phyloP scores from a whole-genome alignment of 495 filamentous ascomycete species.

The Annulohypoxylon stygium region DNA sequence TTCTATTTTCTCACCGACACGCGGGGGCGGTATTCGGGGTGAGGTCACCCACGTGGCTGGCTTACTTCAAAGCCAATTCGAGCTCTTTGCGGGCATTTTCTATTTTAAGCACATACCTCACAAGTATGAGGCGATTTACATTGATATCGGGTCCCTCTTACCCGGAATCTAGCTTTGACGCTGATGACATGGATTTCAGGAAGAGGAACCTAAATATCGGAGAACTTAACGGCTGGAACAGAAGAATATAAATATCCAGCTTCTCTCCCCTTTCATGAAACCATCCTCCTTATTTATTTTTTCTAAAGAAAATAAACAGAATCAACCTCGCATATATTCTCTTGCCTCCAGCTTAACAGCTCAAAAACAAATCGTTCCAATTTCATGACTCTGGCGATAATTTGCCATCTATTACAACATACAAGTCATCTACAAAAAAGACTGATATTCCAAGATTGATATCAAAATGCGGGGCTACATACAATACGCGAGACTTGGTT shows the following conservation, averaged over 20 bases:
- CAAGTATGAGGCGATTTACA: too few species aligned
- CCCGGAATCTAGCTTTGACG: too few species aligned
- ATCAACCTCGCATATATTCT: too few species aligned
- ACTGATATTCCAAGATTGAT: not conserved
- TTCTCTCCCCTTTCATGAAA: too few species aligned
- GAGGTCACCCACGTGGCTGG: not conserved
- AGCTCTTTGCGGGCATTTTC: not conserved
- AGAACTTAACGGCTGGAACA: too few species aligned
- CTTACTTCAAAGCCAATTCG: not conserved
- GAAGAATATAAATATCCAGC: too few species aligned
- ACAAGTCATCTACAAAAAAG: not conserved
- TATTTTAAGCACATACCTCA: not conserved
- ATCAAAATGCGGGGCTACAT: not conserved
- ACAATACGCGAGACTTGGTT: not conserved
- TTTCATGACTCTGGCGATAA: not conserved
- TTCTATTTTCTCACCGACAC: not conserved
- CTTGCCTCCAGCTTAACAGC: too few species aligned
- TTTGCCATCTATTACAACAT: not conserved
- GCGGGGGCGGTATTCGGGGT: not conserved
- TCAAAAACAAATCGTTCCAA: not conserved
- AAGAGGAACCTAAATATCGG: too few species aligned
- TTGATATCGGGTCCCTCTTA: too few species aligned
- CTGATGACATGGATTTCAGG: too few species aligned
- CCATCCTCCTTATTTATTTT: too few species aligned
- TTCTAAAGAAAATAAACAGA: too few species aligned